phyloP scores from a whole-genome alignment of 225 moss, liverwort and hornwort species.

The Polytrichum commune region DNA sequence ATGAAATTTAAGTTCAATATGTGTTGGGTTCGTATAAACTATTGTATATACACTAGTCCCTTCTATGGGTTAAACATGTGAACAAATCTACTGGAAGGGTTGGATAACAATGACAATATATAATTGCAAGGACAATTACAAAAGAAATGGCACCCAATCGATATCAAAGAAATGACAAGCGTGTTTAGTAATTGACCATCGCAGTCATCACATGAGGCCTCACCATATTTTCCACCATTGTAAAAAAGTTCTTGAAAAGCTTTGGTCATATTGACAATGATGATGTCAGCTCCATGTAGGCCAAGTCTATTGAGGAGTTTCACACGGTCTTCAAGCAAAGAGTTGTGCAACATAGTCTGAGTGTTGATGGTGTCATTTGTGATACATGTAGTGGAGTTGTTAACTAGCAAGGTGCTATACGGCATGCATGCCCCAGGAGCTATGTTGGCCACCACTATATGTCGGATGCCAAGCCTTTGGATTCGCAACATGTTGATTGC shows the following conservation, averaged over 20 bases:
- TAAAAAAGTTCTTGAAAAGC: conserved; percentile 44
- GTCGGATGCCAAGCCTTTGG: conserved; percentile 33
- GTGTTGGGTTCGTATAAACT: no score
- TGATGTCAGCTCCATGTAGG: conserved; percentile 28
- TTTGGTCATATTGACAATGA: conserved; percentile 54
- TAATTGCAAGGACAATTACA: no score
- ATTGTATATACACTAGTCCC: no score
- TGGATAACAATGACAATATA: no score
- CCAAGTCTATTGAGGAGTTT: conserved; percentile 25
- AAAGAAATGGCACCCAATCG: no score
- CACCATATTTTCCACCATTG: conserved; percentile 34
- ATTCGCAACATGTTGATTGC: conserved; percentile 44
- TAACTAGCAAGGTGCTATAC: conserved; percentile 37
- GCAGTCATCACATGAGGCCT: neutral
- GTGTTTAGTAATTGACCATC: no score
- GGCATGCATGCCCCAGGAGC: conserved; percentile 49
- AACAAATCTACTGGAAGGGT: no score
- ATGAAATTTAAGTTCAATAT: no score
- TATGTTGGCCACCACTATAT: conserved; percentile 41
- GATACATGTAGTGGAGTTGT: conserved; percentile 52
- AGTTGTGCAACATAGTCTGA: conserved; percentile 38
- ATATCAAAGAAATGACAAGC: no score
- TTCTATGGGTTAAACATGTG: no score
- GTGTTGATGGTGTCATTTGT: conserved; percentile 25
- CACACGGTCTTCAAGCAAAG: conserved; percentile 28